A percentile compares a stretch with the other conserved stretches of the same genome.
phyloP scores from a whole-genome alignment of 148 eudicot species.

The Rhododendron ferrugineum region DNA sequence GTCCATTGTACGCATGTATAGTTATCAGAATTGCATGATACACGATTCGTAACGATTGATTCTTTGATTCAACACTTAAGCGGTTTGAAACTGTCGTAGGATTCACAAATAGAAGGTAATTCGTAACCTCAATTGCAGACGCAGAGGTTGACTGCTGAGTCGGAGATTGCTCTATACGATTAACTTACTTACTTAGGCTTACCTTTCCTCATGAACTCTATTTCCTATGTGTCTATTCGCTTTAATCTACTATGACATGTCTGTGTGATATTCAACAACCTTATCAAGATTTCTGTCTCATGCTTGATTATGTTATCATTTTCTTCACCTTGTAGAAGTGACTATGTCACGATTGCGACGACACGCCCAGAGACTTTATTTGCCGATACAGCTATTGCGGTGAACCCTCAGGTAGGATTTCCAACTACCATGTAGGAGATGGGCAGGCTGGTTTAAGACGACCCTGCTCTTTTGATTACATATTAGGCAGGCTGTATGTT shows the following conservation, averaged over 20 bases:
- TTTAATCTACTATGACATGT: background rate
- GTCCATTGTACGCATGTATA: background rate
- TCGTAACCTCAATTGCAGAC: background rate
- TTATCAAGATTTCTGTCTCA: background rate
- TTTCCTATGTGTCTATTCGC: background rate
- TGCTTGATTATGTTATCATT: background rate
- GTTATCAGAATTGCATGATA: background rate
- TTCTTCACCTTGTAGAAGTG: constrained; percentile 48
- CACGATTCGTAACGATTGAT: background rate
- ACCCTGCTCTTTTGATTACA: background rate
- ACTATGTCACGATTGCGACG: constrained; percentile 83
- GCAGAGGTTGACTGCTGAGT: background rate
- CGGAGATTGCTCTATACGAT: background rate
- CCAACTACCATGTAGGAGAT: background rate
- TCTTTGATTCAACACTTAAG: background rate
- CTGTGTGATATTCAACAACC: background rate
- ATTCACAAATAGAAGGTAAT: background rate
- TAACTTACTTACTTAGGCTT: background rate
- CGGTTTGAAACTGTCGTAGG: background rate
- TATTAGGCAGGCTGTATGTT: background rate
- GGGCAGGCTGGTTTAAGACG: background rate
- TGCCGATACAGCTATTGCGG: constrained; percentile 96
- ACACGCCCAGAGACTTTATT: constrained; percentile 96
- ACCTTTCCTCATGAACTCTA: background rate
- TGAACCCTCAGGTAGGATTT: constrained; percentile 73